These are phyloP conservation scores for Pyropia yezoensis DNA, from an alignment of 23 red algal species.

Conservation along the genomic window DNA sequence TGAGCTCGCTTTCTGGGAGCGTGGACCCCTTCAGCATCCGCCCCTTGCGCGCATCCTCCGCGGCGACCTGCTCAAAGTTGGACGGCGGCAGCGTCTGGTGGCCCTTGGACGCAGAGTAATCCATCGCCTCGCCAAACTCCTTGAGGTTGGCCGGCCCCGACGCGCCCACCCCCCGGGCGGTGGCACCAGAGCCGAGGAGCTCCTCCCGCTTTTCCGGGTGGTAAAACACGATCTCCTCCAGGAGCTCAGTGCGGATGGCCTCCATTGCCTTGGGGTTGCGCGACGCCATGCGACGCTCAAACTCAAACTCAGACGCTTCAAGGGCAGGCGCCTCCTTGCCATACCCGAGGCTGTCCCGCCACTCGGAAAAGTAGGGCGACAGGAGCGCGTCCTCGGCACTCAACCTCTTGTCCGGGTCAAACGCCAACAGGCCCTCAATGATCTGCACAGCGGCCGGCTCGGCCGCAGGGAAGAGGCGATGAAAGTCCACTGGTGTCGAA, in stretches of 20 bases:
- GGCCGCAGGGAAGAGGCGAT: constrained; percentile 49
- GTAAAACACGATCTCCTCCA: constrained; percentile 88
- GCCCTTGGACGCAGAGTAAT: too few species aligned
- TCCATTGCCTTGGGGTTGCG: constrained; percentile 31
- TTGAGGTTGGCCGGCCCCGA: too few species aligned
- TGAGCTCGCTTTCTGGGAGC: too few species aligned
- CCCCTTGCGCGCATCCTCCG: too few species aligned
- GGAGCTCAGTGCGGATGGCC: constrained; percentile 58
- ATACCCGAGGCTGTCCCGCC: constrained; percentile 62
- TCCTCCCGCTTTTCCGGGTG: constrained; percentile 85
- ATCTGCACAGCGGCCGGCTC: constrained; percentile 52
- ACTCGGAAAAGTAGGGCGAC: constrained; percentile 85
- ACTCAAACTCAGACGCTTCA: constrained; percentile 77
- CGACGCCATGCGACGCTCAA: constrained; percentile 61
- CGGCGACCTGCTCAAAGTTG: too few species aligned
- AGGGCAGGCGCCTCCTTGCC: constrained; percentile 35
- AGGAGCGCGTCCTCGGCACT: constrained; percentile 70
- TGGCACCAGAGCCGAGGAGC: constrained; percentile 28
- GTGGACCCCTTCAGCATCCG: too few species aligned
- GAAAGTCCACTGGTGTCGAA: constrained; percentile 11
- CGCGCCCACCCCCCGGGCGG: too few species aligned
- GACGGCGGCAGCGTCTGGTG: too few species aligned
- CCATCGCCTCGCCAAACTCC: too few species aligned
- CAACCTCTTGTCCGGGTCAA: constrained; percentile 85
- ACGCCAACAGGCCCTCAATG: constrained; percentile 82